Conservation (phyloP, 305 asterid species). For the Plantago coronopus region DNA sequence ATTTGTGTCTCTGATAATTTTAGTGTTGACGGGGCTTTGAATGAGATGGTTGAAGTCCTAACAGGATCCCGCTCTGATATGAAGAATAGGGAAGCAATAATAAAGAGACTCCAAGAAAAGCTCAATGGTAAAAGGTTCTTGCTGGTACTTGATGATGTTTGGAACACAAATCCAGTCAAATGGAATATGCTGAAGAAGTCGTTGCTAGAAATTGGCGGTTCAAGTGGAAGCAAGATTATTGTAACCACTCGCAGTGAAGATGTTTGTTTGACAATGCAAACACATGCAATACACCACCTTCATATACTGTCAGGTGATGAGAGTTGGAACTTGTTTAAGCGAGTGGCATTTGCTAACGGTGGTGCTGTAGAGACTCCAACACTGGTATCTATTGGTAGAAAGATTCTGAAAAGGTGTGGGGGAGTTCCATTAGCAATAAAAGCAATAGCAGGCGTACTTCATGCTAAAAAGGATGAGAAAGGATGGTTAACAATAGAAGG, state of each 20-base stretch:
- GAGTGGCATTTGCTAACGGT: constrained; percentile 25
- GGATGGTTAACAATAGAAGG: constrained; percentile 24
- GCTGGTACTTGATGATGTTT: constrained; percentile 30
- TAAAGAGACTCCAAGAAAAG: constrained; percentile 7
- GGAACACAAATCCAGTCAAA: constrained; percentile 15
- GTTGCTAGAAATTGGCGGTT: constrained; percentile 24
- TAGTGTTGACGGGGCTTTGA: constrained; percentile 6
- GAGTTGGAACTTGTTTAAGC: constrained; percentile 25
- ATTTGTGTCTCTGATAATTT: constrained; percentile 21
- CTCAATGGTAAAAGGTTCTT: constrained; percentile 20
- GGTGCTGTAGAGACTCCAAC: constrained; percentile 20
- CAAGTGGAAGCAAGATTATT: constrained; percentile 25
- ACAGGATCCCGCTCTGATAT: not conserved
- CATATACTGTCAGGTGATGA: constrained; percentile 8
- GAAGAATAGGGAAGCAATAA: constrained; percentile 13
- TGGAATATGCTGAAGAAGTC: constrained; percentile 22
- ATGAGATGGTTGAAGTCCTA: constrained; percentile 16
- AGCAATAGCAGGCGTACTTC: constrained; percentile 23
- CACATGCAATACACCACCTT: constrained; percentile 9
- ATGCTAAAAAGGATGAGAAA: constrained; percentile 13
- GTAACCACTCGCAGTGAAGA: constrained; percentile 23
- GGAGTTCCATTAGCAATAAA: no score
- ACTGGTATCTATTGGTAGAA: constrained; percentile 19
- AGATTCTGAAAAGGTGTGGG: constrained; percentile 18
- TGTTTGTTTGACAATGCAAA: constrained; percentile 16